Evolutionary conservation across 1,139 yeast species (phyloP).

Genomic region (Sporopachydermia cereana): DNA sequence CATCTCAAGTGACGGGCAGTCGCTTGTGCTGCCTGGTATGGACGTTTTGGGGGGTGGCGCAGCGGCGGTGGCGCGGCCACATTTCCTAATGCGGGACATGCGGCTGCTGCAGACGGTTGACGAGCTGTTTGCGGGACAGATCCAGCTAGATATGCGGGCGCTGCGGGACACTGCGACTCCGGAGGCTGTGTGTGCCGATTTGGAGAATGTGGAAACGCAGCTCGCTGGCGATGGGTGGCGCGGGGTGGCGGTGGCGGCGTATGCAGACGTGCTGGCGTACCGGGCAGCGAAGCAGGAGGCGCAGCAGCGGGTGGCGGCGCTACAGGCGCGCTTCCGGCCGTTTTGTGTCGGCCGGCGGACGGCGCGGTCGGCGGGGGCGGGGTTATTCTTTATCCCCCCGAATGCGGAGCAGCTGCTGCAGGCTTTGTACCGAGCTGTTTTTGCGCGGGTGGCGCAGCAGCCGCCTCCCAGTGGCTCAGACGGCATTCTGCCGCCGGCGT

Average conservation of each 20-base stretch:
- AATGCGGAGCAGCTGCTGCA: neutral
- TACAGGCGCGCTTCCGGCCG: neutral
- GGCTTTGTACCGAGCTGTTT: neutral
- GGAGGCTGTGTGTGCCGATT: neutral
- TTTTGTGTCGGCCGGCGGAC: neutral
- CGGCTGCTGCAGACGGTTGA: neutral
- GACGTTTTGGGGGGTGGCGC: neutral
- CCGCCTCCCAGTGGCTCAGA: neutral
- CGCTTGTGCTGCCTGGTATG: neutral
- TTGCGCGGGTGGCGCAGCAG: neutral
- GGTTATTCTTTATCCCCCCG: neutral
- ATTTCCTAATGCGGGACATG: slow-evolving; percentile 1
- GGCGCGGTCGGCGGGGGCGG: neutral
- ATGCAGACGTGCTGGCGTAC: neutral
- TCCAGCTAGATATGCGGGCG: neutral
- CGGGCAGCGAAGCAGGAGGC: neutral
- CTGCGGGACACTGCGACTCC: neutral
- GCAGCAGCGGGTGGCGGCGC: neutral
- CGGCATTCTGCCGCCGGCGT: neutral
- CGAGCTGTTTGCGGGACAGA: neutral
- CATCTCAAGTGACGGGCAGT: neutral
- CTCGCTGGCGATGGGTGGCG: neutral
- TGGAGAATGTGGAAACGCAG: neutral
- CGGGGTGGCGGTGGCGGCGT: neutral
- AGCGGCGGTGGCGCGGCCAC: neutral